Evolutionary conservation across 2,329 filamentous ascomycete species (phyloP).

Genomic region (Fusarium siculi): DNA sequence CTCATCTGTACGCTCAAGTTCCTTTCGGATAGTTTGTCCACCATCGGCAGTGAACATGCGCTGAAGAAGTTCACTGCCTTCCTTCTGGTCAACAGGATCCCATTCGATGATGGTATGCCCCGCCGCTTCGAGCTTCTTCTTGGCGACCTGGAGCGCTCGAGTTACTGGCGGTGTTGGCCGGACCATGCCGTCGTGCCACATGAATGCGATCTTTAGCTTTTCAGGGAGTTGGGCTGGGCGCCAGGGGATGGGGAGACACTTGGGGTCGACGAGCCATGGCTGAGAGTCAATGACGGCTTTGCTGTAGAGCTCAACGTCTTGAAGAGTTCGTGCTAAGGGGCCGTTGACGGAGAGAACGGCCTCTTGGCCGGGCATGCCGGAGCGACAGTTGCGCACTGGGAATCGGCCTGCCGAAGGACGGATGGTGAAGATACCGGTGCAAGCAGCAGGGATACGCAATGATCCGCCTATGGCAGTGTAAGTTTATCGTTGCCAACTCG

Average conservation of each 20-base stretch:
- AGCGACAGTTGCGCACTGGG: conserved; percentile 63
- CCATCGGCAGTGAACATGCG: conserved; percentile 63
- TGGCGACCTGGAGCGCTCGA: conserved; percentile 62
- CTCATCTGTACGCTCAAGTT: conserved; percentile 56
- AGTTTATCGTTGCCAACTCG: accelerated
- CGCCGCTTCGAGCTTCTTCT: conserved; percentile 54
- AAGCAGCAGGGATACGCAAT: conserved; percentile 64
- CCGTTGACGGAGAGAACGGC: conserved; percentile 72
- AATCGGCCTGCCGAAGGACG: conserved; percentile 69
- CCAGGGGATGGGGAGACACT: conserved; percentile 70
- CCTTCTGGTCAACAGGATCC: conserved; percentile 55
- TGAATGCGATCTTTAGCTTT: conserved; percentile 66
- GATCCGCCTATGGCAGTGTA: conserved; percentile 55
- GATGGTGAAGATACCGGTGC: conserved; percentile 67
- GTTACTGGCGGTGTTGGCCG: conserved; percentile 73
- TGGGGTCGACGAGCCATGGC: conserved; percentile 68
- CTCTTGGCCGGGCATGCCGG: conserved; percentile 72
- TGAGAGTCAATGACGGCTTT: conserved; percentile 59
- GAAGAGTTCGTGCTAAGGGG: conserved; percentile 66
- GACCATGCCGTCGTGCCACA: conserved; percentile 74
- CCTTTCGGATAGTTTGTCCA: conserved; percentile 52
- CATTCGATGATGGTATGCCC: conserved; percentile 65
- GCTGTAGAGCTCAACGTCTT: conserved; percentile 66
- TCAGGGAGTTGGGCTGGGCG: conserved; percentile 47
- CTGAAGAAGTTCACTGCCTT: conserved; percentile 51